These are phyloP conservation scores for Pleurozium schreberi DNA, from an alignment of 225 moss, liverwort and hornwort genomes.

Conservation along the genomic window DNA sequence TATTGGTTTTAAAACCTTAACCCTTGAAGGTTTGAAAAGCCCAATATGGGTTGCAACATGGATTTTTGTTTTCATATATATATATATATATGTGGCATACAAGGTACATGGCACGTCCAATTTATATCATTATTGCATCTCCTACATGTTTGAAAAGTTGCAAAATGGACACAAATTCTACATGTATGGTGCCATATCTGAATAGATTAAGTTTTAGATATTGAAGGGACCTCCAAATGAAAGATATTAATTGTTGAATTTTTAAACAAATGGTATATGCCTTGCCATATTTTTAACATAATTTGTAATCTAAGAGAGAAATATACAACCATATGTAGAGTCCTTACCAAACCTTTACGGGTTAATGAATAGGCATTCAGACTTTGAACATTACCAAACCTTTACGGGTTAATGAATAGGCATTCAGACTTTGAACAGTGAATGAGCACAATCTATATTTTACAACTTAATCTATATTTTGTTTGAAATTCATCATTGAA, in stretches of 20 bases:
- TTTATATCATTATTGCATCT: neutral
- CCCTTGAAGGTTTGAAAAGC: neutral
- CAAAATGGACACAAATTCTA: neutral
- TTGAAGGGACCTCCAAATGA: neutral
- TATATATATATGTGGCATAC: no score
- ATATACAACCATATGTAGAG: fast-evolving
- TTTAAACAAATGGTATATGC: fast-evolving
- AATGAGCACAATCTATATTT: no score
- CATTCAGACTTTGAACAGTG: neutral
- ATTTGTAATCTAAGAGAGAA: neutral
- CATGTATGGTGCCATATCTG: fast-evolving
- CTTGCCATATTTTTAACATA: neutral
- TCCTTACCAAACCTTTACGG: fast-evolving
- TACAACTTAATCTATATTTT: no score
- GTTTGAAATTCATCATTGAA: neutral
- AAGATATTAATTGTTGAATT: neutral
- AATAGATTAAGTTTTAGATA: neutral
- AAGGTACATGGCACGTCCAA: neutral
- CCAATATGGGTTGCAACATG: neutral
- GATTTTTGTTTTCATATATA: fast-evolving
- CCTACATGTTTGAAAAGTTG: neutral
- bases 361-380: fast-evolving
- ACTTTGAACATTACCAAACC: fast-evolving
- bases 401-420: fast-evolving
- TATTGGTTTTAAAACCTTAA: neutral